These are phyloP conservation scores for Lipomyces oligophaga DNA, from an alignment of 805 yeast species.

Conservation along the genomic window DNA sequence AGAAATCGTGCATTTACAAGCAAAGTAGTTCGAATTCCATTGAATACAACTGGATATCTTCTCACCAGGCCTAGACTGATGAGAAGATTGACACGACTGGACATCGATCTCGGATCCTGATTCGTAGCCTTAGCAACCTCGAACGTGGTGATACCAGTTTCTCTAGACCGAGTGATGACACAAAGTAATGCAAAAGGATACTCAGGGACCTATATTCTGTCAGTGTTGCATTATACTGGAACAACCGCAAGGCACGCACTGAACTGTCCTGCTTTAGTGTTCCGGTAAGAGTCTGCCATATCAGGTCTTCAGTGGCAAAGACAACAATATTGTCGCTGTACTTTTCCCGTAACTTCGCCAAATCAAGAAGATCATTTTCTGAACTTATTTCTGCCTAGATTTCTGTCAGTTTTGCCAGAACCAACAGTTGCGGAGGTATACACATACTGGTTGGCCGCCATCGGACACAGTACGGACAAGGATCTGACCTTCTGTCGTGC, in stretches of 20 bases:
- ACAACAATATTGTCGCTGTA: constrained; percentile 27
- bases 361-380: constrained; percentile 15
- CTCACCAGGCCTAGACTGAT: constrained; percentile 38
- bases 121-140: constrained; percentile 39
- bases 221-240: background rate
- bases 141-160: constrained; percentile 38
- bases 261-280: constrained; percentile 33
- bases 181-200: constrained; percentile 41
- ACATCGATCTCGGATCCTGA: constrained; percentile 43
- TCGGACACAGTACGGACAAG: constrained; percentile 14
- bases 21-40: constrained; percentile 36
- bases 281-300: constrained; percentile 40
- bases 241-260: constrained; percentile 8
- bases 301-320: constrained; percentile 36
- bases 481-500: constrained; percentile 24
- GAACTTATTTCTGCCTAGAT: too few relatives aligned
- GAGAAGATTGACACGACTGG: constrained; percentile 37
- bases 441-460: constrained; percentile 7
- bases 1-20: constrained; percentile 36
- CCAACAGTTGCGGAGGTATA: too few relatives aligned
- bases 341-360: constrained; percentile 12
- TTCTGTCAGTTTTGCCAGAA: too few relatives aligned
- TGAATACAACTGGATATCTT: constrained; percentile 35
- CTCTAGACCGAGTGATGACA: constrained; percentile 41
- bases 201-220: constrained; percentile 32